Conservation (phyloP, 1,284 basidiomycete genomes). For the Marasmius sp. region DNA sequence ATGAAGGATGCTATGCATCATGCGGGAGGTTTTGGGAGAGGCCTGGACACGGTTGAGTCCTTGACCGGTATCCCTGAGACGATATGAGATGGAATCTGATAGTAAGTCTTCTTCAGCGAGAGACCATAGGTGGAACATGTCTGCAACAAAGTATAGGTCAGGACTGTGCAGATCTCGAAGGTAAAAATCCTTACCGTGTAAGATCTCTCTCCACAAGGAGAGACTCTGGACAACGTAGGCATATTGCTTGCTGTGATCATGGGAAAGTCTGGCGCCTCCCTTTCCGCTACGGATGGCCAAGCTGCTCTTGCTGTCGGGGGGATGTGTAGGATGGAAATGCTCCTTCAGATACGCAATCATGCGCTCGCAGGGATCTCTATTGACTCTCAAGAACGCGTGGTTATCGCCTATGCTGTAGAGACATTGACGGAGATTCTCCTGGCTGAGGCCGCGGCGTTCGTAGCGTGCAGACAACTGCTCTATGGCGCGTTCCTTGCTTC, state of each 20-base stretch:
- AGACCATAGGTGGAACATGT: conserved; percentile 84
- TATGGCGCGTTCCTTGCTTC: conserved; percentile 77
- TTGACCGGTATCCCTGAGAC: conserved; percentile 80
- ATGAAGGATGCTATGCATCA: conserved; percentile 82
- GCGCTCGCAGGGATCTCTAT: conserved; percentile 80
- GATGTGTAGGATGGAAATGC: conserved; percentile 70
- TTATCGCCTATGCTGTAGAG: conserved; percentile 84
- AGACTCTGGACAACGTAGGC: conserved; percentile 80
- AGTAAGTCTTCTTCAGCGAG: conserved; percentile 76
- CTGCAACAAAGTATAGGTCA: conserved; percentile 32
- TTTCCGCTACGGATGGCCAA: conserved; percentile 77
- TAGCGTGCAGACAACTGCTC: conserved; percentile 68
- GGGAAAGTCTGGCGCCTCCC: conserved; percentile 73
- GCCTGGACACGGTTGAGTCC: conserved; percentile 82
- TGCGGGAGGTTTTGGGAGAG: conserved; percentile 77
- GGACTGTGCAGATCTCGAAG: not conserved
- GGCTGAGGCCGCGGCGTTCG: conserved; percentile 50
- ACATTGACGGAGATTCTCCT: conserved; percentile 71
- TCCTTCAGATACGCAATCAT: conserved; percentile 76
- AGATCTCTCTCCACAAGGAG: conserved; percentile 79
- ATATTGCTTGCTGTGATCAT: conserved; percentile 81
- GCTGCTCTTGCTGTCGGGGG: conserved; percentile 59
- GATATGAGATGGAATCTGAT: conserved; percentile 70
- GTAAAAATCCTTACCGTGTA: conserved; percentile 56
- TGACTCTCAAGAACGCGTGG: conserved; percentile 77